Percentiles rank a stretch among this genome's conserved stretches.
Evolutionary conservation across 1,284 basidiomycete genomes (phyloP).

Genomic region (Meripilus lineatus): DNA sequence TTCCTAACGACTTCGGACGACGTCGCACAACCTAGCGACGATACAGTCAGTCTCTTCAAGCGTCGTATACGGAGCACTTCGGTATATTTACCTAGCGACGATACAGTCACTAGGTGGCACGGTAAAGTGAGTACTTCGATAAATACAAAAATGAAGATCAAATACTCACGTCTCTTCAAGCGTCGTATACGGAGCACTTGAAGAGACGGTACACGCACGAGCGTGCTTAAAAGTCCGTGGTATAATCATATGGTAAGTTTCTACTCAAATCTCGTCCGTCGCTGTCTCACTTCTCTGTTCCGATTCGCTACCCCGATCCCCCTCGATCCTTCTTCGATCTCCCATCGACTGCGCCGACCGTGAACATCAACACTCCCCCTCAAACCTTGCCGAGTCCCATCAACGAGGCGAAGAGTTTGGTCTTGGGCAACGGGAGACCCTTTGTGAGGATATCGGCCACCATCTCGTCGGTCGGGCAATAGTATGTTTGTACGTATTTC

Average conservation of each 20-base stretch:
- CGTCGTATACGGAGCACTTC: neutral
- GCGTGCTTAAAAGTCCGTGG: neutral
- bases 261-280: too few species aligned
- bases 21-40: too few species aligned
- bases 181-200: too few species aligned
- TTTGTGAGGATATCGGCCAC: conserved; percentile 17
- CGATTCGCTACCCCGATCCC: too few species aligned
- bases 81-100: neutral
- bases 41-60: too few species aligned
- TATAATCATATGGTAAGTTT: too few species aligned
- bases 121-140: neutral
- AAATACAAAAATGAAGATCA: neutral
- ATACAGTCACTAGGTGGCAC: neutral
- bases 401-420: neutral
- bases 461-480: conserved; percentile 5
- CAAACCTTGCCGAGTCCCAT: conserved; percentile 6
- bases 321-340: too few species aligned
- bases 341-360: too few species aligned
- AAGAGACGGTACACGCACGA: neutral
- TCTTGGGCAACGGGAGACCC: conserved; percentile 12
- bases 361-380: conserved; percentile 12
- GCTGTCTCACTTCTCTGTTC: too few species aligned
- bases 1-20: too few species aligned
- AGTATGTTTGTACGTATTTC: conserved; percentile 1
- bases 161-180: too few species aligned